A percentile compares a stretch with the other conserved stretches of the same genome.
These are phyloP conservation scores for Saccharomycopsis synnaedendra DNA, from an alignment of 805 yeast genomes.

Conservation along the genomic window DNA sequence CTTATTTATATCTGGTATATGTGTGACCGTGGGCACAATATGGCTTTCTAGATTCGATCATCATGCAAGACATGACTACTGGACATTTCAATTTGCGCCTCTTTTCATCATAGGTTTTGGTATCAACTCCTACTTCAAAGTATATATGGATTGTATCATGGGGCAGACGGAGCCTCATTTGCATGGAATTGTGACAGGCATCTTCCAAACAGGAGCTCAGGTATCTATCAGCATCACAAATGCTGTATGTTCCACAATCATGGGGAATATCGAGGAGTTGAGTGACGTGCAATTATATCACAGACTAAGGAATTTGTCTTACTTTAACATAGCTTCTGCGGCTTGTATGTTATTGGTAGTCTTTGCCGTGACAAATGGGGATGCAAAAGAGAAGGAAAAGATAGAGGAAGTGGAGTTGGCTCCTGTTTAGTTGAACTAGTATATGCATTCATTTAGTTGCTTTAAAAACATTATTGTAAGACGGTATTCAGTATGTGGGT, in stretches of 20 bases:
- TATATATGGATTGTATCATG: conserved; percentile 24
- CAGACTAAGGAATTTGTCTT: conserved; percentile 24
- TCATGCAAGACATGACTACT: neutral
- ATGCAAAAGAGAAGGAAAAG: no score
- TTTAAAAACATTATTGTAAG: no score
- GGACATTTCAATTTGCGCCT: conserved; percentile 11
- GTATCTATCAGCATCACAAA: conserved; percentile 23
- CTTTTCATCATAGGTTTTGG: conserved; percentile 21
- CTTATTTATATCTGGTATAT: neutral
- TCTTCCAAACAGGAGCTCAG: conserved; percentile 27
- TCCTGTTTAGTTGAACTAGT: no score
- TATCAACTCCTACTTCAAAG: conserved; percentile 24
- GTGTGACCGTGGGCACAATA: neutral
- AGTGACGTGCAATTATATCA: conserved; percentile 17
- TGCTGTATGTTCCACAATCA: conserved; percentile 21
- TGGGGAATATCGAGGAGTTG: conserved; percentile 20
- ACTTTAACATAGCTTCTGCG: conserved; percentile 20
- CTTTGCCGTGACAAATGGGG: neutral
- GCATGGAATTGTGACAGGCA: conserved; percentile 30
- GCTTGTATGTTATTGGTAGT: conserved; percentile 19
- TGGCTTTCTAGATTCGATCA: conserved; percentile 4
- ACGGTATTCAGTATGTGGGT: no score
- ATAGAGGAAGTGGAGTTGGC: no score
- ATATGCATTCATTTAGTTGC: no score
- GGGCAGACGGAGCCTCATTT: conserved; percentile 26